These are phyloP conservation scores for Ilex paraguariensis DNA, from an alignment of 305 asterid species.

Conservation along the genomic window DNA sequence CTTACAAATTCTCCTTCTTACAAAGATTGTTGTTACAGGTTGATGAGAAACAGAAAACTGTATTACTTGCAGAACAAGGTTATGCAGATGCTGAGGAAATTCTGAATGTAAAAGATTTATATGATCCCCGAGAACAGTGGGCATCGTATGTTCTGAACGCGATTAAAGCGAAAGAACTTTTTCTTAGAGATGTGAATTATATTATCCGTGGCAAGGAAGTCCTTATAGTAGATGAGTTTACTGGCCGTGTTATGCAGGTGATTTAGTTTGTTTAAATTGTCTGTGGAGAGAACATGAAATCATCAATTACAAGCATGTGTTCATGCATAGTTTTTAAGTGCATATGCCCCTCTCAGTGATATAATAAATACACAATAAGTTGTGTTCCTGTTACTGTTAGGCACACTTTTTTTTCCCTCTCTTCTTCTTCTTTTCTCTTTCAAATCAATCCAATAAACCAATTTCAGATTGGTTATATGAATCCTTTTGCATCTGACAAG, in stretches of 20 bases:
- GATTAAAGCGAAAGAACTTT: slow-evolving; percentile 91
- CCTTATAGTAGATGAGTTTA: slow-evolving; percentile 94
- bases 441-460: no score
- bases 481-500: no score
- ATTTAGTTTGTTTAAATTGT: slow-evolving; percentile 5
- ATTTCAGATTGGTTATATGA: no score
- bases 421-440: no score
- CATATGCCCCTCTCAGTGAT: no score
- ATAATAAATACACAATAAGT: no score
- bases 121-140: slow-evolving; percentile 99
- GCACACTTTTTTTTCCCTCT: no score
- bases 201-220: slow-evolving; percentile 93
- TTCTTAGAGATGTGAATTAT: slow-evolving; percentile 92
- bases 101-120: slow-evolving; percentile 84
- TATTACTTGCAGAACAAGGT: slow-evolving; percentile 90
- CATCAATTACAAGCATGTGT: background rate
- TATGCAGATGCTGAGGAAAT: slow-evolving; percentile 98
- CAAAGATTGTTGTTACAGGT: slow-evolving; percentile 52
- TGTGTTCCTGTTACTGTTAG: no score
- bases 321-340: background rate
- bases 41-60: slow-evolving; percentile 89
- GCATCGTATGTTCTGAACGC: slow-evolving; percentile 94
- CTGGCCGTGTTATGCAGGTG: slow-evolving; percentile 99
- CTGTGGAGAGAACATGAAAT: background rate
- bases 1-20: background rate